Evolutionary conservation across 805 yeast species (phyloP), one percentile per base, ranked within the genome.

Genomic region (Teunomyces tritomae): DNA sequence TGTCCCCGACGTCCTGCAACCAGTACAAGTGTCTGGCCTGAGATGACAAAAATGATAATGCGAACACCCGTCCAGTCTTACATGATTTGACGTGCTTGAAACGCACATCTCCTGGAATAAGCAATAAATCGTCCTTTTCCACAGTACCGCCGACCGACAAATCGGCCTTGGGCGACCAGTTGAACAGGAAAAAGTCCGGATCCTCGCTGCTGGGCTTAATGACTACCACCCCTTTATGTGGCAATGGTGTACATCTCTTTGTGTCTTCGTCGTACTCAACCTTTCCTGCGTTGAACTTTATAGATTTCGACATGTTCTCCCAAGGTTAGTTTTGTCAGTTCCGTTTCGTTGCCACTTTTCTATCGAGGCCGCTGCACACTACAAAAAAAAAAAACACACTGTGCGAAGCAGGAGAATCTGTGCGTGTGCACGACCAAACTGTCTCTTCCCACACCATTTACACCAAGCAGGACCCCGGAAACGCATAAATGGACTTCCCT

Each of bases 31-130:
- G 70, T 55, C 71, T 77, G 50, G 84, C 83, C 43, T 87, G 86
- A 26, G 88, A 78, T 49, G 83, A 74, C 54, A 75, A 71, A 62
- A 85, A 85, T 50, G 79, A 77, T 65, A 85, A 74, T 20, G 84
- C 83, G 55, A 82, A 84, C 11, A 89, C 90, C 51, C 96, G 74
- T 11, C 96, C 96, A 0, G 89, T 79, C 37, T 69, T 77, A 64
- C 95, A 86, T 27, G 87, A 80, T 44, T 74, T 65, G 39, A 87
- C 80, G 46, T 80, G 87, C 52, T 79, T 78, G 82, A 90, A 87
- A 37, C 84, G 80, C 45, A 87, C 92, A 59, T 89, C 96, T 1
- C 95, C 96, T 0, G 95, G 94, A 55, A 89, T 83, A 37, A 89
- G 79, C 54, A 88, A 71, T 49, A 87, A 73, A 53, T 84, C 90